These are phyloP conservation scores for Calonectria naviculata DNA, from an alignment of 2,329 filamentous ascomycete genomes.

Conservation along the genomic window DNA sequence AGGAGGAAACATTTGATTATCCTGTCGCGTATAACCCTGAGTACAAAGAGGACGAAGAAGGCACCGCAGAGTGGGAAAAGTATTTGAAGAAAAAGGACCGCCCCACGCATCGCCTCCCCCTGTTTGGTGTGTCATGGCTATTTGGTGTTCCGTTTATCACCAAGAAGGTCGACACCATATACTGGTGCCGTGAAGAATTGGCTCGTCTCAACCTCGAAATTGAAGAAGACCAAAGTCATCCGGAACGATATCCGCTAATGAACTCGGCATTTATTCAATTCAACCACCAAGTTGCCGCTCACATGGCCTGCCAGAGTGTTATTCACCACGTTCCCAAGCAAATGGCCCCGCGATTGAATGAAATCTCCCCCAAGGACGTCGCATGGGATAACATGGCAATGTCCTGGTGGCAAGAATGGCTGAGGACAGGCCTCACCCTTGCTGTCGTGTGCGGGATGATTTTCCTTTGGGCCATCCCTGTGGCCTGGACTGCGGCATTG, in stretches of 20 bases:
- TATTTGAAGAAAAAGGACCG: slow-evolving; percentile 86
- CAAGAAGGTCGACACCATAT: slow-evolving; percentile 94
- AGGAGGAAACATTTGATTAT: slow-evolving; percentile 65
- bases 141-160: slow-evolving; percentile 82
- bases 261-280: slow-evolving; percentile 99
- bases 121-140: slow-evolving; percentile 74
- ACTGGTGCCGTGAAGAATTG: slow-evolving; percentile 87
- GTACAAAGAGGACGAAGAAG: slow-evolving; percentile 66
- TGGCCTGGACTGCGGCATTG: slow-evolving; percentile 86
- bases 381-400: slow-evolving; percentile 98
- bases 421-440: slow-evolving; percentile 75
- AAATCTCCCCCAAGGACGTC: slow-evolving; percentile 92
- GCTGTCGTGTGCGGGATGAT: slow-evolving; percentile 78
- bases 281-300: slow-evolving; percentile 95
- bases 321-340: slow-evolving; percentile 92
- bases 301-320: slow-evolving; percentile 96
- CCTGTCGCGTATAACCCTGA: slow-evolving; percentile 71
- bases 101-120: slow-evolving; percentile 83
- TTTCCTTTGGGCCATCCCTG: slow-evolving; percentile 89
- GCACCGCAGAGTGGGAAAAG: slow-evolving; percentile 80
- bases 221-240: slow-evolving; percentile 86
- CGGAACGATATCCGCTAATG: slow-evolving; percentile 90
- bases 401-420: slow-evolving; percentile 91
- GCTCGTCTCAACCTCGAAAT: slow-evolving; percentile 93
- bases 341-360: slow-evolving; percentile 93